These are phyloP conservation scores for Gnomoniopsis sp. DNA, from an alignment of 2,329 filamentous ascomycete species.

Conservation along the genomic window DNA sequence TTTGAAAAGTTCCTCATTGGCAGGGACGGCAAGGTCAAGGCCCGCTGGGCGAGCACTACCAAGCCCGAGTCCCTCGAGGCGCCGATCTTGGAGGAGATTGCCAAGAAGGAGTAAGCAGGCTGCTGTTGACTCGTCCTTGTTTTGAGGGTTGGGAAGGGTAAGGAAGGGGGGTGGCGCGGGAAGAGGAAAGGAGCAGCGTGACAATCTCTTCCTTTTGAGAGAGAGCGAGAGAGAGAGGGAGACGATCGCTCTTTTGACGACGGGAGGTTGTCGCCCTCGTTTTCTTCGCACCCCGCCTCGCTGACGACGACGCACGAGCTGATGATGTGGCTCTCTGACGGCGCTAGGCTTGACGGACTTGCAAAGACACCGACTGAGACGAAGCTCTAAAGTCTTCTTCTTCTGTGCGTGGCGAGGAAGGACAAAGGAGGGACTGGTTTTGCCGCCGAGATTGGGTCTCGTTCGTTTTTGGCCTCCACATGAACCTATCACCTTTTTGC, in stretches of 20 bases:
- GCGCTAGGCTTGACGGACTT: conserved; percentile 8
- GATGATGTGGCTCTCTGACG: conserved; percentile 2
- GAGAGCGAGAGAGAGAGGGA: too few relatives aligned
- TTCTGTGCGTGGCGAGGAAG: not conserved
- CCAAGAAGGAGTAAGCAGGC: conserved; percentile 41
- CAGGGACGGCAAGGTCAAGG: conserved; percentile 79
- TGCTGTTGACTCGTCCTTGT: not conserved
- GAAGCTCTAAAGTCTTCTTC: conserved; percentile 10
- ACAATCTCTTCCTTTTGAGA: not conserved
- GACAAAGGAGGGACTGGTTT: not conserved
- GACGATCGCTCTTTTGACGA: not conserved
- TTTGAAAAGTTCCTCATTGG: conserved; percentile 98
- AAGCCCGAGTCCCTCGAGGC: conserved; percentile 81
- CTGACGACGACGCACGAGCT: conserved; percentile 2
- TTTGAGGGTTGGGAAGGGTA: not conserved
- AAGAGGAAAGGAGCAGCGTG: not conserved
- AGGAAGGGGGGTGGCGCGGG: not conserved
- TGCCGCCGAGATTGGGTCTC: not conserved
- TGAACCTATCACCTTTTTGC: too few relatives aligned
- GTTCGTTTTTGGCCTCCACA: not conserved
- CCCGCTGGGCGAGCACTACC: conserved; percentile 81
- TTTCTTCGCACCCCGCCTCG: not conserved
- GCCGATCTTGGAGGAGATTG: conserved; percentile 71
- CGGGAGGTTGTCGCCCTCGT: not conserved
- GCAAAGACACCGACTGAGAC: conserved; percentile 3